Percentiles rank a stretch among this genome's conserved stretches.
Evolutionary conservation across 129 eudicot species (phyloP).

Genomic region (Cynara cardunculus): DNA sequence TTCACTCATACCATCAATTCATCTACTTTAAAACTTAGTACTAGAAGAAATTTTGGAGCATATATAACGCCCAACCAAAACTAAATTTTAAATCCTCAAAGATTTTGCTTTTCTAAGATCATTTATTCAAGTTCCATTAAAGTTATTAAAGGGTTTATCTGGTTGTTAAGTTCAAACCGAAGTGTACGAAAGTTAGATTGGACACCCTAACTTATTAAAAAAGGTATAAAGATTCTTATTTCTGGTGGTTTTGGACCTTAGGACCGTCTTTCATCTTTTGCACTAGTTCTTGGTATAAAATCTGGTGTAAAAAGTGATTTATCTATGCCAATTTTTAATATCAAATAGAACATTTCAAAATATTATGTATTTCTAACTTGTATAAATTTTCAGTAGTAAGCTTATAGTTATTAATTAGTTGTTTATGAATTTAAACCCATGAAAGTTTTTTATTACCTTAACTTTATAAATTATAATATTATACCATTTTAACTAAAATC

Average conservation of each 20-base stretch:
- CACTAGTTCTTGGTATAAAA: neutral
- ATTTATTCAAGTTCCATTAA: neutral
- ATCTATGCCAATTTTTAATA: neutral
- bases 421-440: neutral
- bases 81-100: neutral
- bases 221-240: neutral
- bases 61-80: neutral
- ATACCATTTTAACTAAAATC: neutral
- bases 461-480: no score
- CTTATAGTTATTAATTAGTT: neutral
- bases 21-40: constrained; percentile 6
- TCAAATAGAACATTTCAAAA: neutral
- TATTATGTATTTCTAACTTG: neutral
- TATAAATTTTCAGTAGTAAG: neutral
- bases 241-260: neutral
- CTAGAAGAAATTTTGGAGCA: neutral
- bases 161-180: neutral
- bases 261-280: neutral
- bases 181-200: neutral
- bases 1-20: constrained; percentile 13
- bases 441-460: neutral
- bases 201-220: neutral
- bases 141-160: neutral
- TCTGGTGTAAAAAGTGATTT: neutral
- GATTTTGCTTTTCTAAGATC: neutral